Evolutionary conservation across 2,329 filamentous ascomycete species (phyloP), one percentile per base, ranked within the genome.

Genomic region (Beauveria medogensis): DNA sequence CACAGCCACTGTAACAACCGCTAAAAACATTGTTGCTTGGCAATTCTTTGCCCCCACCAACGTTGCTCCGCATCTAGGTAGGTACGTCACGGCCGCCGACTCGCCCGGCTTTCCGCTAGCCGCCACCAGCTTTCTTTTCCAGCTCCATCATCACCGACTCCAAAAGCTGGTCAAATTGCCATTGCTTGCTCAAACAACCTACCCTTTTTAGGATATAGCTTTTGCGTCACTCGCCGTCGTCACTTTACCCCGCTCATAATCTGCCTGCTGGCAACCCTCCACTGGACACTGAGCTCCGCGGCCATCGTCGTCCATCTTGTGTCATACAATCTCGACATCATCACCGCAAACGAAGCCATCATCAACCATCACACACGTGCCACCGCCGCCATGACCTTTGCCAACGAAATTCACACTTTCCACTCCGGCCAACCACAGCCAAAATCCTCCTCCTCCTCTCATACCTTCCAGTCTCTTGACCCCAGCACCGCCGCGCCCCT

Each of bases 401-500:
- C 71, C 8, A 65, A 69, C 16, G 71, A 75, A 55, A 75, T 75
- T 65, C 82, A 89, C 70, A 86, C 91, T 65, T 94, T 89, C 75
- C 91, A 91, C 77, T 82, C 86, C 65, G 91, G 91, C 72, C 81
- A 82, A 70, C 75, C 80, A 50, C 89, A 91, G 69, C 75, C 80
- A 28, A 65, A 69, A 12, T 81, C 84, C 54, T 80, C 80, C 14
- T 80, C 77, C 43, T 83, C 84, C 10, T 76, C 80, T 47, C 79
- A 80, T 62, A 85, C 85, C 52, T 93, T 94, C 75, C 77, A 85
- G 64, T 84, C 88, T 34, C 79, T 93, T 70, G 82, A 94, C 71
- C 91, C 91, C 44, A 85, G 90, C 55, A 92, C 85, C 47, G 84
- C 81, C 61, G 77, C 82, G 64, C 81, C 87, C 6, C 73, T 93